Evolutionary conservation across 495 filamentous ascomycete species (phyloP).

Genomic region (Aspergillus biplanus): DNA sequence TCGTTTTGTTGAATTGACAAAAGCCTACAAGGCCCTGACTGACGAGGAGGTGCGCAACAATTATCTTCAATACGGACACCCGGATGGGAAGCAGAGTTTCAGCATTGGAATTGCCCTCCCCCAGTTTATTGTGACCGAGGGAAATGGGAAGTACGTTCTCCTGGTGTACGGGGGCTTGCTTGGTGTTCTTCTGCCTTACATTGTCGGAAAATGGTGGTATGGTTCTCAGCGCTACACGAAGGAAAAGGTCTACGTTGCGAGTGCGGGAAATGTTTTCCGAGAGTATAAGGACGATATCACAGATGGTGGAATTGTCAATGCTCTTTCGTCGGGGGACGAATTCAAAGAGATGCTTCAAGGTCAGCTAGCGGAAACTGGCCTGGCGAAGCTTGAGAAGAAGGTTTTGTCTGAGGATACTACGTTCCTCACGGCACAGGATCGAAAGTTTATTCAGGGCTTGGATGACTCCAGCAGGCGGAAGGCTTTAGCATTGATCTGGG

Average conservation of each 20-base stretch:
- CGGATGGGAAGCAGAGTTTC: constrained; percentile 96
- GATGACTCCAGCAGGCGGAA: constrained; percentile 78
- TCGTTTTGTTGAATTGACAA: constrained; percentile 89
- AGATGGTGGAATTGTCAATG: constrained; percentile 76
- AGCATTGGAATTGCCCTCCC: constrained; percentile 97
- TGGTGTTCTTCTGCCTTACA: constrained; percentile 87
- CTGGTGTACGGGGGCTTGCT: constrained; percentile 84
- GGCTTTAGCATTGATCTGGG: constrained; percentile 89
- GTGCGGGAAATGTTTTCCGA: constrained; percentile 89
- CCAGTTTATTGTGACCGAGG: constrained; percentile 88
- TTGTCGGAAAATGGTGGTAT: constrained; percentile 98
- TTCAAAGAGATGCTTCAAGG: constrained; percentile 74
- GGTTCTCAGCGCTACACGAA: constrained; percentile 89
- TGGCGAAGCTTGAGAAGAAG: constrained; percentile 79
- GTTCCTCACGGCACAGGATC: constrained; percentile 58
- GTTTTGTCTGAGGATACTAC: constrained; percentile 63
- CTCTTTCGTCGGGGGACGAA: constrained; percentile 82
- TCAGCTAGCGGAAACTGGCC: constrained; percentile 70
- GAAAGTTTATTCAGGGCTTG: constrained; percentile 66
- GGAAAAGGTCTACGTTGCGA: constrained; percentile 88
- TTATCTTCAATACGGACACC: constrained; percentile 92
- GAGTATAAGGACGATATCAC: constrained; percentile 85
- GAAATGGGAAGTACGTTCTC: constrained; percentile 93
- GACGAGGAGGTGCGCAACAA: constrained; percentile 98
- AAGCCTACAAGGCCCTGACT: constrained; percentile 95